These are phyloP conservation scores for Wickerhamomyces sp. DNA, from an alignment of 1,139 yeast species.

Conservation along the genomic window DNA sequence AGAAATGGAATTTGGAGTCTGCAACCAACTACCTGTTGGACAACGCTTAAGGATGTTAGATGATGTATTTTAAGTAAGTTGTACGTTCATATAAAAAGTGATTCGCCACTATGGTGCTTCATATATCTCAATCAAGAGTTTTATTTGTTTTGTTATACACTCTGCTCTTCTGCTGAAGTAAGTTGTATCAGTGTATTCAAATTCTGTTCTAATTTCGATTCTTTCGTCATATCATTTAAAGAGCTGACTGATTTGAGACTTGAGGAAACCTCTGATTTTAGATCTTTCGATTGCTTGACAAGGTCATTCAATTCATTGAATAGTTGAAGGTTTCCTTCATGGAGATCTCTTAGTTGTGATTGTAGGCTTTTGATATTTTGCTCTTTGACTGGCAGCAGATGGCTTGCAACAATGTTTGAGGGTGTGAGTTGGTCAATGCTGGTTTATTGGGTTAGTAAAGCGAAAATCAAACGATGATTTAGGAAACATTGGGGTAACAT, in stretches of 20 bases:
- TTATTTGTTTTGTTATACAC: neutral
- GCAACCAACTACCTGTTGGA: constrained; percentile 84
- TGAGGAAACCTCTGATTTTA: constrained; percentile 21
- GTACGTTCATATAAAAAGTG: too few relatives aligned
- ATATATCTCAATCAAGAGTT: neutral
- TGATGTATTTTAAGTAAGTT: too few relatives aligned
- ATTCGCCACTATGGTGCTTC: too few relatives aligned
- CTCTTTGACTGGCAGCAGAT: constrained; percentile 27
- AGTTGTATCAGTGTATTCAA: constrained; percentile 16
- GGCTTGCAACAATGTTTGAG: constrained; percentile 29
- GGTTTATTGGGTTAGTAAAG: too few relatives aligned
- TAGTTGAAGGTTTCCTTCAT: constrained; percentile 23
- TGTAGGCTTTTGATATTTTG: constrained; percentile 26
- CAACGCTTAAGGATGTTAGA: constrained; percentile 34
- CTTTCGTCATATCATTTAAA: constrained; percentile 17
- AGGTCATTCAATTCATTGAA: constrained; percentile 24
- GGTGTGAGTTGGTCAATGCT: constrained; percentile 30
- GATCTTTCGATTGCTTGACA: constrained; percentile 19
- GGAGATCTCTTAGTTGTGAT: constrained; percentile 24
- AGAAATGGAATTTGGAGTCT: constrained; percentile 71
- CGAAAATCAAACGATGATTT: neutral
- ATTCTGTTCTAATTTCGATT: constrained; percentile 23
- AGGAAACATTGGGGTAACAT: neutral
- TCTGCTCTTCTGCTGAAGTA: constrained; percentile 6
- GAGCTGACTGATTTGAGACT: constrained; percentile 23